Conservation (phyloP, 495 filamentous ascomycete species). For the Mycothermus thermophilus region DNA sequence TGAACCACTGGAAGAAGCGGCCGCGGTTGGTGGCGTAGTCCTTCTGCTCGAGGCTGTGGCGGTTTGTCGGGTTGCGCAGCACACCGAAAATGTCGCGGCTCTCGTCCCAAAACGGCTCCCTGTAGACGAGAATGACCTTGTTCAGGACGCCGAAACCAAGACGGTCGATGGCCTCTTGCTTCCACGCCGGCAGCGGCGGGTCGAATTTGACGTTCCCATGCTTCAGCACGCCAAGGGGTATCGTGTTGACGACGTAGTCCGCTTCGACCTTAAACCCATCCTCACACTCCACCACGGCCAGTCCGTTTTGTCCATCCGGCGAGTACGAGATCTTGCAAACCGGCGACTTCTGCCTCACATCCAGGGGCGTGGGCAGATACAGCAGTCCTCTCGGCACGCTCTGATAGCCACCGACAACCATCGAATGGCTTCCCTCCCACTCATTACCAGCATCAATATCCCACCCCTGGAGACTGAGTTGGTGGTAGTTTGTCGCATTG, state of each 20-base stretch:
- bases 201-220: conserved; percentile 59
- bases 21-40: conserved; percentile 47
- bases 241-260: conserved; percentile 76
- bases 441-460: conserved; percentile 96
- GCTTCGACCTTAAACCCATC: conserved; percentile 66
- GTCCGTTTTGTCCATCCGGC: conserved; percentile 19
- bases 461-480: conserved; percentile 83
- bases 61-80: conserved; percentile 50
- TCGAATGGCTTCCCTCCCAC: conserved; percentile 85
- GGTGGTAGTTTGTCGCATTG: conserved; percentile 74
- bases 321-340: conserved; percentile 60
- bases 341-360: conserved; percentile 56
- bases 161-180: conserved; percentile 65
- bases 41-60: conserved; percentile 37
- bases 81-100: conserved; percentile 88
- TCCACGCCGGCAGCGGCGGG: conserved; percentile 76
- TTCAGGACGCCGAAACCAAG: conserved; percentile 90
- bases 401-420: conserved; percentile 85
- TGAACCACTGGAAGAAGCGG: conserved; percentile 95
- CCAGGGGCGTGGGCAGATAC: conserved; percentile 59
- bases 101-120: conserved; percentile 85
- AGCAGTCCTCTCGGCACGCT: conserved; percentile 75
- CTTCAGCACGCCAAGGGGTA: conserved; percentile 83
- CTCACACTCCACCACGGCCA: conserved; percentile 56
- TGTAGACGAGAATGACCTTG: conserved; percentile 86